Conservation (phyloP, 805 yeast species). For the Candida stauntonica region DNA sequence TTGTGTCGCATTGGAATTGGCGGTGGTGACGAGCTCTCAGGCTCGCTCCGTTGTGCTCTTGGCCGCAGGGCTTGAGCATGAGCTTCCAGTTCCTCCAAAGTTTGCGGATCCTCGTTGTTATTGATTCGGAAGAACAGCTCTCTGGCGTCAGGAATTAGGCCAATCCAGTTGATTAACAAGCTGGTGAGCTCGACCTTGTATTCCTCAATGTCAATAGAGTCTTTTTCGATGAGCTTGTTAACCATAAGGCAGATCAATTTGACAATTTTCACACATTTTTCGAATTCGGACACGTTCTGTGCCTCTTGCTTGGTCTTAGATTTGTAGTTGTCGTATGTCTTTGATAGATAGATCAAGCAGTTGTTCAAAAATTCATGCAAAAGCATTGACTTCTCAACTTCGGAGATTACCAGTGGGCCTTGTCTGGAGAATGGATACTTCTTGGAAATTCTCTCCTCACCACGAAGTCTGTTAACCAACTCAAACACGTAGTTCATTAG, state of each 20-base stretch:
- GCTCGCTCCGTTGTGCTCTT: neutral
- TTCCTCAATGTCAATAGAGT: slow-evolving; percentile 44
- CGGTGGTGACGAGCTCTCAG: neutral
- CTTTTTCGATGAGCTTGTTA: slow-evolving; percentile 42
- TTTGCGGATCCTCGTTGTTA: slow-evolving; percentile 9
- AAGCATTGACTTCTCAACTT: slow-evolving; percentile 60
- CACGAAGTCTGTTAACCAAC: slow-evolving; percentile 53
- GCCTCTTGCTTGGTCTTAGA: slow-evolving; percentile 18
- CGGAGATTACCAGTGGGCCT: slow-evolving; percentile 51
- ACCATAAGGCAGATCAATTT: slow-evolving; percentile 61
- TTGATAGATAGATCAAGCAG: slow-evolving; percentile 40
- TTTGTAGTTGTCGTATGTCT: slow-evolving; percentile 26
- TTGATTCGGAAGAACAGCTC: slow-evolving; percentile 45
- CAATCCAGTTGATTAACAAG: slow-evolving; percentile 61
- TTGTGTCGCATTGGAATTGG: slow-evolving; percentile 9
- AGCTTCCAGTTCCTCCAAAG: slow-evolving; percentile 2
- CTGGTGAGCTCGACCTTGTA: slow-evolving; percentile 57
- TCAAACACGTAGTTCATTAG: slow-evolving; percentile 62
- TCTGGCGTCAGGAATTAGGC: slow-evolving; percentile 58
- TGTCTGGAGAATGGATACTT: slow-evolving; percentile 46
- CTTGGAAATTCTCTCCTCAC: slow-evolving; percentile 30
- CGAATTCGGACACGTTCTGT: slow-evolving; percentile 22
- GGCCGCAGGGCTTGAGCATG: neutral
- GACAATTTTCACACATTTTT: slow-evolving; percentile 37
- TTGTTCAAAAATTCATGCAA: slow-evolving; percentile 67